These are phyloP conservation scores for Aegilops bicornis DNA, from an alignment of 176 grass and related monocot species.

Conservation along the genomic window DNA sequence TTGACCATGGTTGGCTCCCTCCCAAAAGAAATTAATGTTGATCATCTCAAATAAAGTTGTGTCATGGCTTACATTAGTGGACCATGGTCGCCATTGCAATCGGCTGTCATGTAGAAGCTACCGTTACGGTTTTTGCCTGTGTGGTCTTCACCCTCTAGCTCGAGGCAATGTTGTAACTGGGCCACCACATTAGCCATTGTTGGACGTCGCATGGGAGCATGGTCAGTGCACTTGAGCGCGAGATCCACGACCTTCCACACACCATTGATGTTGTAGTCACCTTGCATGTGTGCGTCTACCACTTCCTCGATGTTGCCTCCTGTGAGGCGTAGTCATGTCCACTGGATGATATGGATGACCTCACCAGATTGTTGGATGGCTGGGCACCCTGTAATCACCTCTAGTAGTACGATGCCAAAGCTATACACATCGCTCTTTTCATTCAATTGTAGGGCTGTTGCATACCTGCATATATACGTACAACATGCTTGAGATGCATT, in stretches of 20 bases:
- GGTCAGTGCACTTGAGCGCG: constrained; percentile 50
- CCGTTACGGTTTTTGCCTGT: neutral
- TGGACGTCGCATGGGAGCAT: constrained; percentile 1
- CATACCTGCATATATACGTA: constrained; percentile 3
- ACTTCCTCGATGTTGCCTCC: constrained; percentile 39
- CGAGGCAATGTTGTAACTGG: constrained; percentile 13
- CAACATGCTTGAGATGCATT: no score
- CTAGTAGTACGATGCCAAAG: constrained; percentile 51
- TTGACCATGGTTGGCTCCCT: no score
- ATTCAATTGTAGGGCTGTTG: neutral
- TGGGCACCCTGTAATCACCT: constrained; percentile 34
- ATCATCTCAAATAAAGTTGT: no score
- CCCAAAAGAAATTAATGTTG: no score
- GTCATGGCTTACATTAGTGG: no score
- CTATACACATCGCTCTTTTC: constrained; percentile 61
- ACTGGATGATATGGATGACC: constrained; percentile 22
- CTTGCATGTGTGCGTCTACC: constrained; percentile 32
- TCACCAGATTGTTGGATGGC: constrained; percentile 18
- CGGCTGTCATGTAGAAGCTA: no score
- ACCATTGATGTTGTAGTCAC: constrained; percentile 36
- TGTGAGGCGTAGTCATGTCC: constrained; percentile 23
- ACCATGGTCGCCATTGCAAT: no score
- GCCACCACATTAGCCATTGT: constrained; percentile 48
- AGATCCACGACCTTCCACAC: constrained; percentile 50
- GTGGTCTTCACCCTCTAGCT: constrained; percentile 3